Evolutionary conservation across 2,329 filamentous ascomycete genomes (phyloP).

Genomic region (Fusarium sacchari): DNA sequence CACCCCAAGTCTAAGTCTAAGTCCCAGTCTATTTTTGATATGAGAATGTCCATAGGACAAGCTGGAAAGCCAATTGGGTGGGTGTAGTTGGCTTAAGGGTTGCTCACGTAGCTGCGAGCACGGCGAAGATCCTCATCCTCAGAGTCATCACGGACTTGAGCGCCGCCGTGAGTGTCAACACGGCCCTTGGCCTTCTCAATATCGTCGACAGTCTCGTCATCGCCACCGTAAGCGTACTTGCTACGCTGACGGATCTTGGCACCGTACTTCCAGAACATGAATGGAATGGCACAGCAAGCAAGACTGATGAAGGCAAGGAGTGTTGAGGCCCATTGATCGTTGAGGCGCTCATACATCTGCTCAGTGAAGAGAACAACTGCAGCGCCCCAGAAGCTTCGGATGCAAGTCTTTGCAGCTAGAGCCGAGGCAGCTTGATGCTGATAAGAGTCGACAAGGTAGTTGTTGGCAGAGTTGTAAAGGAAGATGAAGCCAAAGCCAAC

Average conservation of each 20-base stretch:
- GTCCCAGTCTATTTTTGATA: constrained; percentile 5
- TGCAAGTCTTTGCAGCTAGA: constrained; percentile 82
- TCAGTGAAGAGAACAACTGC: constrained; percentile 80
- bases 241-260: constrained; percentile 74
- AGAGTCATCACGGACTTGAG: constrained; percentile 44
- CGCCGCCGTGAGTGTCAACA: constrained; percentile 33
- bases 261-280: constrained; percentile 82
- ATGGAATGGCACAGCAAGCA: constrained; percentile 84
- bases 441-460: constrained; percentile 74
- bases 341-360: constrained; percentile 80
- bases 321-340: constrained; percentile 79
- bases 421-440: constrained; percentile 81
- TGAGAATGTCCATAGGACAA: neutral
- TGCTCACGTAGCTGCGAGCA: constrained; percentile 59
- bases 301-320: constrained; percentile 79
- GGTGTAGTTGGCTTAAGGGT: constrained; percentile 48
- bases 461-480: constrained; percentile 82
- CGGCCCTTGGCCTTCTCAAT: constrained; percentile 51
- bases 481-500: constrained; percentile 87
- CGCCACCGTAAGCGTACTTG: constrained; percentile 77
- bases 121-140: constrained; percentile 54
- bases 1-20: constrained; percentile 13
- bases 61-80: neutral
- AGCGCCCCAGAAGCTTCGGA: constrained; percentile 84
- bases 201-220: constrained; percentile 55